A percentile compares a stretch with the other conserved stretches of the same genome.
These are phyloP conservation scores for Trametes pubescens DNA, from an alignment of 1,284 basidiomycete species.

Conservation along the genomic window DNA sequence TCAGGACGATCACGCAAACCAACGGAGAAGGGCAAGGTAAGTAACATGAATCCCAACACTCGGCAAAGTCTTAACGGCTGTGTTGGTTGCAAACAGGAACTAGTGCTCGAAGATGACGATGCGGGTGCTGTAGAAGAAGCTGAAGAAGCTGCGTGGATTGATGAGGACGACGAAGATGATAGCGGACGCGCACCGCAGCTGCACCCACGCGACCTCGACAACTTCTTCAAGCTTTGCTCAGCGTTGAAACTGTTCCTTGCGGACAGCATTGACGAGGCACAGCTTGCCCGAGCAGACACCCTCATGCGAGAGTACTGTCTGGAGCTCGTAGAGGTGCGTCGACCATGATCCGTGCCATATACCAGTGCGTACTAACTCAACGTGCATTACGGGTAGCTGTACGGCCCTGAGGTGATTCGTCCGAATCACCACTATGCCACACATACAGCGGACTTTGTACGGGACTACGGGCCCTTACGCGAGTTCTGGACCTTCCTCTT, in stretches of 20 bases:
- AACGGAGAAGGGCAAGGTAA: slow-evolving; percentile 9
- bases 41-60: background rate
- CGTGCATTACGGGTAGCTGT: no score
- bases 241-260: slow-evolving; percentile 33
- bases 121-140: slow-evolving; percentile 8
- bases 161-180: slow-evolving; percentile 4
- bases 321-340: slow-evolving; percentile 36
- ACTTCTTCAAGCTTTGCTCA: slow-evolving; percentile 39
- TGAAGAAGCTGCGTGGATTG: background rate
- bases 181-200: slow-evolving; percentile 5
- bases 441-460: slow-evolving; percentile 36
- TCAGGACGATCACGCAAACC: slow-evolving; percentile 3
- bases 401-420: slow-evolving; percentile 37
- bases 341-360: no score
- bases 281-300: slow-evolving; percentile 30
- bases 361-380: no score
- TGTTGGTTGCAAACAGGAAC: background rate
- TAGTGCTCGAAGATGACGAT: slow-evolving; percentile 19
- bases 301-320: slow-evolving; percentile 36
- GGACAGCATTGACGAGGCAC: slow-evolving; percentile 21
- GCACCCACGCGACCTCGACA: slow-evolving; percentile 37
- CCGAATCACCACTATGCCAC: slow-evolving; percentile 46
- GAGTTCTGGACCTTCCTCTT: slow-evolving; percentile 51
- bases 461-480: slow-evolving; percentile 44
- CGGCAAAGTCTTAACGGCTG: background rate